Evolutionary conservation across 768 basidiomycete species (phyloP).

Genomic region (Daedaleopsis nitida): DNA sequence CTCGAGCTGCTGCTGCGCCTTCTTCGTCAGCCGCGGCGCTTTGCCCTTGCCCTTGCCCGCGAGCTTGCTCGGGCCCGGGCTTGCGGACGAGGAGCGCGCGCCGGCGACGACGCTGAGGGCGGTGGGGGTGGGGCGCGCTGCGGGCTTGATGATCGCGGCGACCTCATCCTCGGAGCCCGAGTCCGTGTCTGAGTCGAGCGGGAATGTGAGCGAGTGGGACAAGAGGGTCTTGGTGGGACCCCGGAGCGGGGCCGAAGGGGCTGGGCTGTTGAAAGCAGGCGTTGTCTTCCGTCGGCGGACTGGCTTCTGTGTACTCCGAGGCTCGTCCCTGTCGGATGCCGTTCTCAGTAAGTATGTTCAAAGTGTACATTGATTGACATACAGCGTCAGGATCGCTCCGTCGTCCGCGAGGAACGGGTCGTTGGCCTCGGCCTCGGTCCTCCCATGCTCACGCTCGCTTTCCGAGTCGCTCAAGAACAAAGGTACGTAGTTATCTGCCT

Average conservation of each 20-base stretch:
- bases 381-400: constrained; percentile 34
- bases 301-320: constrained; percentile 50
- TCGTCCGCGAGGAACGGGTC: constrained; percentile 27
- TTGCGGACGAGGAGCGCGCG: neutral
- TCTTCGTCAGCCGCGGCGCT: constrained; percentile 38
- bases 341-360: constrained; percentile 35
- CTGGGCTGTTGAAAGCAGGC: constrained; percentile 9
- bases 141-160: constrained; percentile 1
- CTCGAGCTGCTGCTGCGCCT: constrained; percentile 44
- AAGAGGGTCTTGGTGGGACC: neutral
- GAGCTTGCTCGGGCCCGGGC: constrained; percentile 6
- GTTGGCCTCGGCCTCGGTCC: neutral
- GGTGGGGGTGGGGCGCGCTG: neutral
- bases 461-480: constrained; percentile 28
- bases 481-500: constrained; percentile 1
- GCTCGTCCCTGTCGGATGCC: constrained; percentile 43
- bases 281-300: constrained; percentile 28
- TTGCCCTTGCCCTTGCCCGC: constrained; percentile 11
- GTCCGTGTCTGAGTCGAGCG: neutral
- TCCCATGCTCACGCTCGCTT: constrained; percentile 23
- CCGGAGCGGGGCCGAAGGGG: constrained; percentile 3
- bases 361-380: neutral
- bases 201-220: neutral
- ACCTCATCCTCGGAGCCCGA: neutral
- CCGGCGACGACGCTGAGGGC: neutral